phyloP scores from a whole-genome alignment of 257 asterid genomes.

The Thymus mandschuricus region DNA sequence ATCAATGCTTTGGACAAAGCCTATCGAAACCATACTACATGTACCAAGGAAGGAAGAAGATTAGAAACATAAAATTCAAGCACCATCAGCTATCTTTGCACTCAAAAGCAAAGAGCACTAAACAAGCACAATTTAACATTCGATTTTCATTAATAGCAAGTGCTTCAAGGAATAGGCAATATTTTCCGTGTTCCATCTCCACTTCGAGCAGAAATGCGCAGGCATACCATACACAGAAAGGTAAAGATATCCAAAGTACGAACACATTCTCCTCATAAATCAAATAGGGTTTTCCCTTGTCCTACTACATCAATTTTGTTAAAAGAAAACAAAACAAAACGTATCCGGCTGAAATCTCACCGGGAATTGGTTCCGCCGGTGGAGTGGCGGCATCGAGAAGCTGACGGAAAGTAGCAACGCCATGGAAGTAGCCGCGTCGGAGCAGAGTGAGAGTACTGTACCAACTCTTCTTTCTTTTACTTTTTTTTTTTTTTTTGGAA shows the following conservation, averaged over 20 bases:
- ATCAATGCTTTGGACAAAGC: background rate
- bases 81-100: background rate
- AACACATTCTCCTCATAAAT: background rate
- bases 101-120: background rate
- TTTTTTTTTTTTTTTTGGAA: no score
- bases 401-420: conserved; percentile 31
- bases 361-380: conserved; percentile 25
- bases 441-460: background rate
- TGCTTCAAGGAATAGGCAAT: background rate
- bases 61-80: background rate
- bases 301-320: conserved; percentile 1
- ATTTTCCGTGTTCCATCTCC: background rate
- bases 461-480: no score
- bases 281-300: conserved; percentile 1
- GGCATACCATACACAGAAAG: background rate
- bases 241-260: conserved; percentile 1
- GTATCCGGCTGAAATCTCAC: conserved; percentile 15
- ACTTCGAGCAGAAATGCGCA: background rate
- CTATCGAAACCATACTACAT: background rate
- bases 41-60: background rate
- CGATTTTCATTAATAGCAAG: background rate
- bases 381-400: conserved; percentile 29
- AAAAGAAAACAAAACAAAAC: background rate
- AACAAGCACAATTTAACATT: background rate
- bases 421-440: conserved; percentile 15